Evolutionary conservation across 768 basidiomycete species (phyloP).

Genomic region (Panus rudis): DNA sequence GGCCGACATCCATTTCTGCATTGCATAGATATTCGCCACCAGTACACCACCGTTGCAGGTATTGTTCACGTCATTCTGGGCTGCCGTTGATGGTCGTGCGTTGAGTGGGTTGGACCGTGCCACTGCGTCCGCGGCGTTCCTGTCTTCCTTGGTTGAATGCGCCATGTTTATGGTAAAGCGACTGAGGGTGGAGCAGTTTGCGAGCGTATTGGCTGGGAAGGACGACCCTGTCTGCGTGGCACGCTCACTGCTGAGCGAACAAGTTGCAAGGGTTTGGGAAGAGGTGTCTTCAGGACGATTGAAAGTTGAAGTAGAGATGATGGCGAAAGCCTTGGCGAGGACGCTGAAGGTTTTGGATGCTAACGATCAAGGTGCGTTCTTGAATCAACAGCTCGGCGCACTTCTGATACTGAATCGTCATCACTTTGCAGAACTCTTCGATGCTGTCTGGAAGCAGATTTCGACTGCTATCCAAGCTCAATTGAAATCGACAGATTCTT

Average conservation of each 20-base stretch:
- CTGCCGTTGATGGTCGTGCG: slow-evolving; percentile 63
- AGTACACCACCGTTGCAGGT: slow-evolving; percentile 31
- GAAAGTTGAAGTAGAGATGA: slow-evolving; percentile 38
- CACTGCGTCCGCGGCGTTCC: slow-evolving; percentile 54
- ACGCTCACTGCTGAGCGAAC: slow-evolving; percentile 33
- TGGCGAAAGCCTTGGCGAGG: slow-evolving; percentile 39
- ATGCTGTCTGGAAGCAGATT: slow-evolving; percentile 42
- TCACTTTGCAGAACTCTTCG: slow-evolving; percentile 36
- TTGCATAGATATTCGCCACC: slow-evolving; percentile 15
- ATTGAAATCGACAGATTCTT: slow-evolving; percentile 1
- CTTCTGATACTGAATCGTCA: background rate
- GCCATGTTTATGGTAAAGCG: slow-evolving; percentile 49
- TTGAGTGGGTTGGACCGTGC: slow-evolving; percentile 50
- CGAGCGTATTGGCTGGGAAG: slow-evolving; percentile 3
- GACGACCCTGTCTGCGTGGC: slow-evolving; percentile 5
- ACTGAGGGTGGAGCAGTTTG: slow-evolving; percentile 21
- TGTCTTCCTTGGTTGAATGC: slow-evolving; percentile 66
- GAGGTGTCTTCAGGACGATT: slow-evolving; percentile 37
- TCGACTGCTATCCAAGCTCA: slow-evolving; percentile 20
- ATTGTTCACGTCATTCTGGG: slow-evolving; percentile 78
- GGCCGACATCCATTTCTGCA: slow-evolving; percentile 14
- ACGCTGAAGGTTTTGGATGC: slow-evolving; percentile 25
- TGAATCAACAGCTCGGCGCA: background rate
- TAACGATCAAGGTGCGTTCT: slow-evolving; percentile 21
- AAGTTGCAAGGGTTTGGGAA: slow-evolving; percentile 43